Conservation (phyloP, 2,329 filamentous ascomycete genomes). For the Capronia americana region DNA sequence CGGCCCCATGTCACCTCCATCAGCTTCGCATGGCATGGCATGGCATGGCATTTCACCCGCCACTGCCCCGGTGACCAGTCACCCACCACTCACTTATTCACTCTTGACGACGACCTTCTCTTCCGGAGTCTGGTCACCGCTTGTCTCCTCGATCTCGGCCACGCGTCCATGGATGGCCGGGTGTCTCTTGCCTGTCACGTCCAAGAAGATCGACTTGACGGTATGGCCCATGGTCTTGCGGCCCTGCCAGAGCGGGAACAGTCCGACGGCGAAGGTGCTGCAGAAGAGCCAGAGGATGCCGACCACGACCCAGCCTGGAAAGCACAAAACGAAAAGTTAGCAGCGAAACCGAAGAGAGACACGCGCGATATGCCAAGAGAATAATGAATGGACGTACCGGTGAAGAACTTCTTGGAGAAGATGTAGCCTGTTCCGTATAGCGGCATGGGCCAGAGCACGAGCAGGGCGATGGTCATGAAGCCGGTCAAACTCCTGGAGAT, state of each 20-base stretch:
- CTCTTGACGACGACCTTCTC: conserved; percentile 48
- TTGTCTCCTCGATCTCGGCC: conserved; percentile 45
- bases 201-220: conserved; percentile 65
- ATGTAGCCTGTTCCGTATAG: conserved; percentile 85
- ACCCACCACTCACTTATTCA: conserved; percentile 6
- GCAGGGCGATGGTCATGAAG: conserved; percentile 70
- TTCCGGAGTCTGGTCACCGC: conserved; percentile 57
- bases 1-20: too few relatives aligned
- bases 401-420: conserved; percentile 82
- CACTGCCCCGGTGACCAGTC: neutral
- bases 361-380: too few relatives aligned
- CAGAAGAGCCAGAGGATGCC: conserved; percentile 82
- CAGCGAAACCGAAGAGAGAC: neutral
- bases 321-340: neutral
- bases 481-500: conserved; percentile 66
- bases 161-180: conserved; percentile 43
- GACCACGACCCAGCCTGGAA: conserved; percentile 73
- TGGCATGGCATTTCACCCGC: too few relatives aligned
- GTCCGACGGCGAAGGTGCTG: conserved; percentile 72
- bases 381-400: conserved; percentile 45
- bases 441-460: conserved; percentile 90
- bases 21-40: too few relatives aligned
- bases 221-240: conserved; percentile 69
- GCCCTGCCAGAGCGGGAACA: conserved; percentile 84
- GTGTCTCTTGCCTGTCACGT: conserved; percentile 57